phyloP scores from a whole-genome alignment of 345 rosid genomes.

The Lepidium aucheri region DNA sequence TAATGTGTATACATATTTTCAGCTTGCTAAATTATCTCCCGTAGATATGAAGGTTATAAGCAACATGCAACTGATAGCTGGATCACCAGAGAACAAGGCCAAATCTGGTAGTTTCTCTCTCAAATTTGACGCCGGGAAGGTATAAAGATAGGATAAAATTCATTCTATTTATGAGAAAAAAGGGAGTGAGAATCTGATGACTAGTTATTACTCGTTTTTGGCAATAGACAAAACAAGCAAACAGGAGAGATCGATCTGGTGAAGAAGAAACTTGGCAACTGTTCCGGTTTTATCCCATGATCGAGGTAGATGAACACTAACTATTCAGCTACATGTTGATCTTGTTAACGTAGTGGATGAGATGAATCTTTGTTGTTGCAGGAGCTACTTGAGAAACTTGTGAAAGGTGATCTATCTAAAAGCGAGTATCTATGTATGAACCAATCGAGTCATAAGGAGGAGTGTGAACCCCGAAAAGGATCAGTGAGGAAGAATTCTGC shows the following conservation, averaged over 20 bases:
- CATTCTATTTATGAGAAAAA: not conserved
- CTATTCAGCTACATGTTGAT: not conserved
- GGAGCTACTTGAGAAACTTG: conserved; percentile 74
- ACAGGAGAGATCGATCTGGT: conserved; percentile 72
- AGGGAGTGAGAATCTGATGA: not conserved
- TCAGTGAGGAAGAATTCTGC: conserved; percentile 34
- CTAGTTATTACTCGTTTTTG: conserved; percentile 7
- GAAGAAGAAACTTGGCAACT: conserved; percentile 94
- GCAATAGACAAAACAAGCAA: conserved; percentile 65
- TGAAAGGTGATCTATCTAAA: conserved; percentile 64
- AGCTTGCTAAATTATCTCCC: conserved; percentile 72
- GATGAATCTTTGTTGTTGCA: conserved; percentile 19
- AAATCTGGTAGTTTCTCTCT: conserved; percentile 58
- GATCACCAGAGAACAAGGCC: conserved; percentile 48
- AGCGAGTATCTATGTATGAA: conserved; percentile 52
- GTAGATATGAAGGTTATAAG: conserved; percentile 69
- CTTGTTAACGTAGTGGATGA: not conserved
- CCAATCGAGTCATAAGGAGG: conserved; percentile 28
- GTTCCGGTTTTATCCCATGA: conserved; percentile 79
- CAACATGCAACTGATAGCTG: conserved; percentile 70
- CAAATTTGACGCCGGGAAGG: conserved; percentile 81
- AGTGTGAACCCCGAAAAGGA: conserved; percentile 24
- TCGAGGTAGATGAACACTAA: conserved; percentile 52
- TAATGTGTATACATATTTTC: conserved; percentile 14
- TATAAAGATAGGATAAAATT: conserved; percentile 3